Base-by-base conservation (phyloP, 2,329 filamentous ascomycete species). In the Penicillium concentricum region DNA sequence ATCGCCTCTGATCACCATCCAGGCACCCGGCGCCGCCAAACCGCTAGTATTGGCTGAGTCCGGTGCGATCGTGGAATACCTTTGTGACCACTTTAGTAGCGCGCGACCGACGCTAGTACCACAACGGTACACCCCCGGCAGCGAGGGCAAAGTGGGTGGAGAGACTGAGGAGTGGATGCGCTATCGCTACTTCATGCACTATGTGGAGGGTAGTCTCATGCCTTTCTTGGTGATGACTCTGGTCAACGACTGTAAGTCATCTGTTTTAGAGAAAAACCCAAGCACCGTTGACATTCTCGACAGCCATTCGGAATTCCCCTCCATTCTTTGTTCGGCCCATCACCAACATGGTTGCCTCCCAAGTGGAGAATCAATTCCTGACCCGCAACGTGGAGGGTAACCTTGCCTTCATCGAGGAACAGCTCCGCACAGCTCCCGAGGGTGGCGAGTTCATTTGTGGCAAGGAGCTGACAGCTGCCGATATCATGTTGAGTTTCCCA, bases 171-270 rank as follows among this genome's bases (percentile, higher is more conserved):
- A 78, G 58, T 87, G 83, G 81, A 68, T 85, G 68, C 77, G 84
- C 41, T 85, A 86, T 67, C 78, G 81, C 68, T 90, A 91, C 70
- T 85, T 85, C 63, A 84, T 96, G 81, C 89, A 96, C 72, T 97
- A 92, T 73, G 82, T 85, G 5, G 93, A 97, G 76, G 93, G 92
- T 12, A 90, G 84, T 59, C 76, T 97, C 59, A 94, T 95, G 87
- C 83, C 85, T 0, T 78, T 86, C 46, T 72, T 94, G 60, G 74
- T 92, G 1, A 74, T 90, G 59, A 76, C 80, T 15, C 69, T 94
- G 16, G 75, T 96, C 26, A 77, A 89, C 20, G 69, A 81, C 44
- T 76, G 82, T 81, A 78, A 66, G 80, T 73, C 13, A 15, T 12
- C 34, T 15, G n/a, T 51, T 5, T 26, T 22, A 9, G 18, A 35